Conservation (phyloP, 495 filamentous ascomycete species). For the Glonium stellatum region DNA sequence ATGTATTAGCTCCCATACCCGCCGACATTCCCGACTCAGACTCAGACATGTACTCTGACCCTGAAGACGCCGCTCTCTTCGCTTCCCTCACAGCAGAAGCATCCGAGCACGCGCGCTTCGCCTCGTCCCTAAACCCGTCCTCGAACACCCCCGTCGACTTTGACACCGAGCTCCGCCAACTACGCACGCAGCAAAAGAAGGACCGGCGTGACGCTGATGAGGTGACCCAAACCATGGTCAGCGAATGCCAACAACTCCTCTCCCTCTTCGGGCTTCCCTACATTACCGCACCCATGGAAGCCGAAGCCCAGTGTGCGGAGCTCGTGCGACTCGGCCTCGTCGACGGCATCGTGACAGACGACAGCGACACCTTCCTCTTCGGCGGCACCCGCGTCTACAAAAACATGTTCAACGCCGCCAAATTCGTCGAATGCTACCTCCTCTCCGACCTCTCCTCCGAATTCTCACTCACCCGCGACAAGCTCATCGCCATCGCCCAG, state of each 20-base stretch:
- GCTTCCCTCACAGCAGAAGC: constrained; percentile 78
- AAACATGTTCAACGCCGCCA: constrained; percentile 98
- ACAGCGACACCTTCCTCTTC: constrained; percentile 95
- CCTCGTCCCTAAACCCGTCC: constrained; percentile 72
- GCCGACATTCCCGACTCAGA: constrained; percentile 11
- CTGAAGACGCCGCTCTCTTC: constrained; percentile 85
- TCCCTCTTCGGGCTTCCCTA: constrained; percentile 89
- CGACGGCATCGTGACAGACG: constrained; percentile 97
- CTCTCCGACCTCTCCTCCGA: constrained; percentile 82
- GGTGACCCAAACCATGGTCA: constrained; percentile 88
- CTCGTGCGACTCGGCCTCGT: constrained; percentile 79
- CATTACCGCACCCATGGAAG: constrained; percentile 97
- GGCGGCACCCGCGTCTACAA: constrained; percentile 95
- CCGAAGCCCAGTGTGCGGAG: constrained; percentile 94
- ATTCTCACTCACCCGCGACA: constrained; percentile 69
- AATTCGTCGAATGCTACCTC: constrained; percentile 95
- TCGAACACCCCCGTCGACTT: constrained; percentile 59
- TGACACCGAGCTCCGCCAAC: constrained; percentile 75
- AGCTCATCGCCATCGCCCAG: constrained; percentile 82
- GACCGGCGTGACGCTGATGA: constrained; percentile 93
- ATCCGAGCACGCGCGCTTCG: constrained; percentile 88
- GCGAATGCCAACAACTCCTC: constrained; percentile 87
- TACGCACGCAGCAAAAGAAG: constrained; percentile 90
- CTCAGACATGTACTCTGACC: constrained; percentile 61
- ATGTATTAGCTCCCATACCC: no score